Evolutionary conservation across 2,329 filamentous ascomycete genomes (phyloP), one percentile per base, ranked within the genome.

Genomic region (Penicillium sp.): DNA sequence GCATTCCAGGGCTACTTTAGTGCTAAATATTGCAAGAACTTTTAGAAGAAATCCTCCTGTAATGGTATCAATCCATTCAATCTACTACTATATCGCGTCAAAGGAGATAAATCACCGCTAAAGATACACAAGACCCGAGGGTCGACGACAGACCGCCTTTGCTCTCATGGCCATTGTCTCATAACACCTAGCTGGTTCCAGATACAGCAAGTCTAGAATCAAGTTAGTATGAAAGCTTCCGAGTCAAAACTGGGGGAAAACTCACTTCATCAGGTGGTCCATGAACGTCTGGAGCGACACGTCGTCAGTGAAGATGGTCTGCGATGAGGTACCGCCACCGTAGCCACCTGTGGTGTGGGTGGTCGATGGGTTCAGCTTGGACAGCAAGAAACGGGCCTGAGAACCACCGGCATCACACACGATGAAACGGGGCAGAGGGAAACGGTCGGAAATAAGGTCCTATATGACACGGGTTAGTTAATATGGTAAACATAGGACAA

Each of bases 211-310:
- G 76, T 65, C 79, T 81, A 61, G 29, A 53, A 57, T 46, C 46
- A 19, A 48, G 63, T 77, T 70, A 75, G 71, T 41, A 67, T n/a
- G 15, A 13, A 43, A 31, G 12, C 43, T 40, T 50, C 40, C 40
- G n/a, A 17, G 15, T 13, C 29, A 23, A 46, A 56, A 29, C 45
- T 2, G 6, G 10, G 25, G 33, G 13, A 19, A 10, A 21, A 82
- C 88, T 78, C 82, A 93, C 91, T 99, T 99, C 94, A 99, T 99
- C 74, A 99, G 81, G 78, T 97, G 93, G 71, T 99, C 94, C 94
- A 99, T 99, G 74, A 99, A 99, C 1, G 93, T 97, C 77, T 97
- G 93, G 72, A 99, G 80, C 54, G 92, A 97, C 54, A 99, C 94
- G 75, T 99, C 94, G 71, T 99, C 94, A 0, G 94, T 99, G 79